phyloP scores from a whole-genome alignment of 2,329 filamentous ascomycete species.

The Penicillium brasilianum region DNA sequence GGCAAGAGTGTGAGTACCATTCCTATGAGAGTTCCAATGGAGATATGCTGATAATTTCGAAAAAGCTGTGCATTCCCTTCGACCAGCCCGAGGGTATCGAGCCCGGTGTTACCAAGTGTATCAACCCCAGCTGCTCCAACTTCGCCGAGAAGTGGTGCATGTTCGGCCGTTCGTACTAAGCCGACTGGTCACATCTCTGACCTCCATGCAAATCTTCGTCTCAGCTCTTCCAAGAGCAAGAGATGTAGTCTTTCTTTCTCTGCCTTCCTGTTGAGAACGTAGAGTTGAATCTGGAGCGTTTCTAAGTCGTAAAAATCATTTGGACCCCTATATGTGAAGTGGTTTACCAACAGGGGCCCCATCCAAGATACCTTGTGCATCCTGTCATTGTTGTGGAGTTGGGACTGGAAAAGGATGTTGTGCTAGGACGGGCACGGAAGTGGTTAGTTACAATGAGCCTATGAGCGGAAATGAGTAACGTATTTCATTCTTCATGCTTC shows the following conservation, averaged over 20 bases:
- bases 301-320: background rate
- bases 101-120: constrained; percentile 83
- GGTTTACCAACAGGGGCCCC: background rate
- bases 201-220: background rate
- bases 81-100: constrained; percentile 83
- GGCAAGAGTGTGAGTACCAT: constrained; percentile 57
- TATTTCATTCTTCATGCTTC: constrained; percentile 7
- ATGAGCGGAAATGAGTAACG: constrained; percentile 28
- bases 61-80: constrained; percentile 75
- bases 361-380: constrained; percentile 7
- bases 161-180: constrained; percentile 70
- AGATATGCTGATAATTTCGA: background rate
- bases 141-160: constrained; percentile 86
- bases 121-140: constrained; percentile 81
- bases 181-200: background rate
- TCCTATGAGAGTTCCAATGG: background rate
- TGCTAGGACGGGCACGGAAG: background rate
- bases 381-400: constrained; percentile 13
- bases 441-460: constrained; percentile 19
- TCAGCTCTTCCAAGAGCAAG: background rate
- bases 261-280: background rate
- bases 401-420: background rate
- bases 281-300: background rate
- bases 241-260: background rate
- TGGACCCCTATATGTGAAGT: background rate